Evolutionary conservation across 1,284 basidiomycete genomes (phyloP), one percentile per base, ranked within the genome.

Genomic region (Lentinus polychrous): DNA sequence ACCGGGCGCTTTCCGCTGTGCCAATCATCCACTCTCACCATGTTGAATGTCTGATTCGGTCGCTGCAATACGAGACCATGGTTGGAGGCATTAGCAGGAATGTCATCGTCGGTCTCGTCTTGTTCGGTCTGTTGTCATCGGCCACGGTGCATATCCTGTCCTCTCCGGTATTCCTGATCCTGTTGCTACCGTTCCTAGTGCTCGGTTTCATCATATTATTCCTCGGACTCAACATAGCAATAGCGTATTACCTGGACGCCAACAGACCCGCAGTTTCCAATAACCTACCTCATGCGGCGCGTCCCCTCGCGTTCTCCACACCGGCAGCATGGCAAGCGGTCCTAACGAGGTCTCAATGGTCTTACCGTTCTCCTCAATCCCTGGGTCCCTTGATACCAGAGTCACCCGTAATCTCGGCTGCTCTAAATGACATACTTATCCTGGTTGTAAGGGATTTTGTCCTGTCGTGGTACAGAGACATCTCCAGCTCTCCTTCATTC

Each of bases 291-390:
- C 65, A 67, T 49, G 78, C 83, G 0, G 79, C 86, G 10, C 75
- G 78, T 34, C 86, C 86, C 0, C 72, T 93, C 43, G 76, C 79
- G 2, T 94, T 94, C 69, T 90, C 90, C 6, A 91, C 90, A 1
- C 87, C 90, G 11, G 91, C 91, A 46, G 91, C 91, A 35, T 94
- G 91, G 91, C 86, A 92, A 60, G 89, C 84, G 1, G 84, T 90
- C 36, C 72, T 89, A 39, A 91, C 81, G 37, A 79, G 90, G 23
- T 86, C 86, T 8, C 79, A 85, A 61, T 94, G 91, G 91, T 88
- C 85, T 2, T 76, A 83, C 57, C 83, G 73, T 59, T 71, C 74
- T 10, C 78, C 78, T 2, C 82, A 81, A 58, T 73, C 75, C 15
- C 71, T 82, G 23, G 73, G 81, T 1, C 75, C 79, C 24, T 66